phyloP scores from a whole-genome alignment of 2,329 filamentous ascomycete genomes.

The Thyridium curvatum region DNA sequence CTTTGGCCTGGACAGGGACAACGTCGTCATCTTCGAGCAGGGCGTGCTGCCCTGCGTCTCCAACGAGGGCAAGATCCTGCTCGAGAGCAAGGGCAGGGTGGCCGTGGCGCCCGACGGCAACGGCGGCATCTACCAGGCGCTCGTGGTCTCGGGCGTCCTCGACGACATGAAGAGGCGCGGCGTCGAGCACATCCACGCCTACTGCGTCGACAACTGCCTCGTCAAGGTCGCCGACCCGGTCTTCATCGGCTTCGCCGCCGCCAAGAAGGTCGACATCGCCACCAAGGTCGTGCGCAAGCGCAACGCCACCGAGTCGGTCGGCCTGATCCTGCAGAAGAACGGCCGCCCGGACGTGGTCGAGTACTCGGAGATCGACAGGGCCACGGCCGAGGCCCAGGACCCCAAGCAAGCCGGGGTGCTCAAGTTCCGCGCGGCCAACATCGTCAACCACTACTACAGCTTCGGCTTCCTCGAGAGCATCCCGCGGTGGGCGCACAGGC shows the following conservation, averaged over 20 bases:
- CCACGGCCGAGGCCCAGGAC: slow-evolving; percentile 85
- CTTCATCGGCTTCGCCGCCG: slow-evolving; percentile 89
- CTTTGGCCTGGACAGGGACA: slow-evolving; percentile 81
- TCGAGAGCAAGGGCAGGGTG: slow-evolving; percentile 85
- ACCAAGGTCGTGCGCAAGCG: slow-evolving; percentile 99
- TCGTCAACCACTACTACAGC: slow-evolving; percentile 99
- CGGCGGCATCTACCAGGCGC: slow-evolving; percentile 90
- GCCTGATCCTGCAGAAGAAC: slow-evolving; percentile 90
- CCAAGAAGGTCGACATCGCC: slow-evolving; percentile 86
- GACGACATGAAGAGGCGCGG: slow-evolving; percentile 84
- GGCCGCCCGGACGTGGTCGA: slow-evolving; percentile 96
- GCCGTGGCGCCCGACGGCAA: slow-evolving; percentile 97
- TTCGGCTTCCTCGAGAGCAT: slow-evolving; percentile 88
- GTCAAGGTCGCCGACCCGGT: slow-evolving; percentile 95
- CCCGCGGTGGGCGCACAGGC: slow-evolving; percentile 74
- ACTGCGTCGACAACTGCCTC: slow-evolving; percentile 99
- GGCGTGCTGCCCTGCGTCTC: slow-evolving; percentile 94
- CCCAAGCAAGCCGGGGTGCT: slow-evolving; percentile 69
- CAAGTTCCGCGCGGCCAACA: slow-evolving; percentile 96
- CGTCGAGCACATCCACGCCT: slow-evolving; percentile 91
- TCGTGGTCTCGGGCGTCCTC: slow-evolving; percentile 73
- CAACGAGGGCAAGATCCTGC: slow-evolving; percentile 93
- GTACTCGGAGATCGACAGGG: slow-evolving; percentile 92
- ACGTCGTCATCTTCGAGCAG: slow-evolving; percentile 93
- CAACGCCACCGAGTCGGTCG: slow-evolving; percentile 90